Percentiles rank a stretch among this genome's conserved stretches.
These are phyloP conservation scores for Hippophae rhamnoides DNA, from an alignment of 306 rosid species.

Conservation along the genomic window DNA sequence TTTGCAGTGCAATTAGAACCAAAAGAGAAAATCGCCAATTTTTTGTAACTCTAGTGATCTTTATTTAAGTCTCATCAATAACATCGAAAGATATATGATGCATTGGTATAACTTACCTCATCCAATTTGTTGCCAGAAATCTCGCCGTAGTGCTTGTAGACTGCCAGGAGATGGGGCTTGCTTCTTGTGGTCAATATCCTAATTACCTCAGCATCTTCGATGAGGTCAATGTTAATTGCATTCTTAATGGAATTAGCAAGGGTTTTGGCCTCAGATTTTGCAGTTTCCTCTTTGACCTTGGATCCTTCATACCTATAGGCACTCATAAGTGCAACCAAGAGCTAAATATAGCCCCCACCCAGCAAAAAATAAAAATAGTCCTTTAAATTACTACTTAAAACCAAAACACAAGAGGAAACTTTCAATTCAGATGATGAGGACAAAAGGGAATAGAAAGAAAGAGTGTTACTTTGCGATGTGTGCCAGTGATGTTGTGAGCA, in stretches of 20 bases:
- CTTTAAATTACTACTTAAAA: not conserved
- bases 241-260: slow-evolving; percentile 46
- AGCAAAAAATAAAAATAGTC: not conserved
- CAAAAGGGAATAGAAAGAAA: too few species aligned
- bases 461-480: slow-evolving; percentile 47
- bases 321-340: slow-evolving; percentile 74
- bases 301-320: slow-evolving; percentile 92
- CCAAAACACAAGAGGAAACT: not conserved
- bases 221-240: slow-evolving; percentile 29
- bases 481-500: slow-evolving; percentile 46
- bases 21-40: too few species aligned
- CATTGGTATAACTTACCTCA: slow-evolving; percentile 49
- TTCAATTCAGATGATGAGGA: not conserved
- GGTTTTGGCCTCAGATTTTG: slow-evolving; percentile 56
- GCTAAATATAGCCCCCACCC: slow-evolving; percentile 30
- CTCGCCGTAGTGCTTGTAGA: slow-evolving; percentile 58
- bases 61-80: too few species aligned
- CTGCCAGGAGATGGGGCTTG: slow-evolving; percentile 52
- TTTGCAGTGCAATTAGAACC: too few species aligned
- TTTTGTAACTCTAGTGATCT: too few species aligned
- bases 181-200: slow-evolving; percentile 71
- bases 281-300: slow-evolving; percentile 46
- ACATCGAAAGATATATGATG: not conserved
- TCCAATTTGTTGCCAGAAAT: slow-evolving; percentile 47
- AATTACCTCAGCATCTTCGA: slow-evolving; percentile 63